Evolutionary conservation across 805 yeast species (phyloP), one percentile per base, ranked within the genome.

Genomic region (Ascoidea asiatica): DNA sequence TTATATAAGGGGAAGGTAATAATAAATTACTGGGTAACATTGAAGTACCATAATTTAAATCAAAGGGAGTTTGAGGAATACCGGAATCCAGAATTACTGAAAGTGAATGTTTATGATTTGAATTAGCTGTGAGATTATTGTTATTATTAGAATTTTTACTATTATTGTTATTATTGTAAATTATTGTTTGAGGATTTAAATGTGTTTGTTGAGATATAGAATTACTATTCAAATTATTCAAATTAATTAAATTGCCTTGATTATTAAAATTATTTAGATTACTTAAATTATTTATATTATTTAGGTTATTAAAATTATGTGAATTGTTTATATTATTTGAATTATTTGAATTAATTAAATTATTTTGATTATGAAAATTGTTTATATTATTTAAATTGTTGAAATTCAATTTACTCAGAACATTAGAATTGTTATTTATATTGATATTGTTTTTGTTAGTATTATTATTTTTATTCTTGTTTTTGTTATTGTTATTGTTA

Each of bases 1-100:
- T 48, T 7, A 49, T 43, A 53, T 70, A 79, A 0, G 86, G 86
- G 3, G 85, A 77, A 3, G 75, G 69, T 46, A 75, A 63, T 42
- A 80, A 60, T 43, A 80, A 59, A 52, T 78, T 81, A 17, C 79
- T 63, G 1, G 88, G 88, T 18, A 80, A 60, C 66, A 79, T 67
- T 13, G 79, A 71, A 4, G 75, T 71, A 6, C 81, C 78, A 52
- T 77, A 79, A 4, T 71, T 61, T 46, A 72, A 57, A 54, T 79
- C 85, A 52, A 77, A 68, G 1, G 86, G 84, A 2, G 81, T 70
- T 37, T 58, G 65, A 2, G 77, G 76, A 21, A 49, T 48, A 8
- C 44, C 42, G 33, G n/a, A n/a, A n/a, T n/a, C n/a, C n/a, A n/a
- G n/a, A n/a, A n/a, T n/a, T n/a, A n/a, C n/a, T n/a, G n/a, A n/a